Evolutionary conservation across 2,329 filamentous ascomycete genomes (phyloP).

Genomic region (Fusarium tricinctum): DNA sequence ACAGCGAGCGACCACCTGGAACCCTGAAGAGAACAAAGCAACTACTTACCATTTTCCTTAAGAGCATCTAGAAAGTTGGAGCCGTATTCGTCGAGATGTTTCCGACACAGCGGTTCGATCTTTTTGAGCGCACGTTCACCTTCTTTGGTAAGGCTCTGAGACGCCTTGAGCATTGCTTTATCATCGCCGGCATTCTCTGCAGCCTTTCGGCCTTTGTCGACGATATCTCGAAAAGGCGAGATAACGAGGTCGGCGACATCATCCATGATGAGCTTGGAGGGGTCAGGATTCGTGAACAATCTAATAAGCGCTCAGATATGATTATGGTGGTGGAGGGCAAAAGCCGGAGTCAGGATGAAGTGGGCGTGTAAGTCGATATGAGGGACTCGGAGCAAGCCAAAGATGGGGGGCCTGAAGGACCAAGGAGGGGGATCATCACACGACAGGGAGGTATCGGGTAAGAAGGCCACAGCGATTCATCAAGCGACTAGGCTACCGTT

Average conservation of each 20-base stretch:
- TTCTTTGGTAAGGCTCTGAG: slow-evolving; percentile 62
- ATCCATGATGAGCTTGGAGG: slow-evolving; percentile 53
- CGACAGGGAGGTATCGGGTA: slow-evolving; percentile 34
- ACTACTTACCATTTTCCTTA: slow-evolving; percentile 65
- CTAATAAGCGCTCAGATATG: slow-evolving; percentile 1
- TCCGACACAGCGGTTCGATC: slow-evolving; percentile 66
- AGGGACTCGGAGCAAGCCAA: slow-evolving; percentile 24
- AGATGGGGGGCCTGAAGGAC: slow-evolving; percentile 24
- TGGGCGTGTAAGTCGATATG: slow-evolving; percentile 50
- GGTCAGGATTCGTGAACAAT: slow-evolving; percentile 4
- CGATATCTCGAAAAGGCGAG: slow-evolving; percentile 66
- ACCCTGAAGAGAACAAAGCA: background rate
- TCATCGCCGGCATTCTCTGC: slow-evolving; percentile 62
- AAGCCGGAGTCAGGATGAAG: slow-evolving; percentile 17
- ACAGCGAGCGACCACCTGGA: background rate
- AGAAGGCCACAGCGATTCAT: slow-evolving; percentile 17
- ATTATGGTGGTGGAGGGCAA: slow-evolving; percentile 11
- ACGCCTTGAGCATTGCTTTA: slow-evolving; percentile 64
- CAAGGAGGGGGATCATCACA: slow-evolving; percentile 39
- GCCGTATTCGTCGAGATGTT: slow-evolving; percentile 64
- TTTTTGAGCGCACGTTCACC: slow-evolving; percentile 64
- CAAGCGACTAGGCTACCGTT: slow-evolving; percentile 10
- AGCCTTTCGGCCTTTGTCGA: slow-evolving; percentile 64
- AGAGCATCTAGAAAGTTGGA: slow-evolving; percentile 64
- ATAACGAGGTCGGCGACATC: slow-evolving; percentile 61